Percentiles rank a stretch among this genome's conserved stretches.
Evolutionary conservation across 495 filamentous ascomycete genomes (phyloP).

Genomic region (Friedmanniomyces endolithicus): DNA sequence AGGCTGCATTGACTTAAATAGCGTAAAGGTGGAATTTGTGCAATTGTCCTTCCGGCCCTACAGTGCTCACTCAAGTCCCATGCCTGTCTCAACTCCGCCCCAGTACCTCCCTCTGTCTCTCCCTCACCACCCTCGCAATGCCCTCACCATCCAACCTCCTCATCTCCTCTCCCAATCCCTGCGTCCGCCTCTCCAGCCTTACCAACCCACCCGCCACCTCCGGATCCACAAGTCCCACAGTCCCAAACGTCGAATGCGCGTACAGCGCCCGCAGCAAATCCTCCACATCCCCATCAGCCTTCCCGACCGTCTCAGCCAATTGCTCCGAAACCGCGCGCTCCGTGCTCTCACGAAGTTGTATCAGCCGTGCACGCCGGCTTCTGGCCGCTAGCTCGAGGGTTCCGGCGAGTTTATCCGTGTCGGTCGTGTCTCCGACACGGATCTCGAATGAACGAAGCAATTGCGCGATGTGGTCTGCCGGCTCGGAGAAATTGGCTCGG

Average conservation of each 20-base stretch:
- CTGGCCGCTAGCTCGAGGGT: neutral
- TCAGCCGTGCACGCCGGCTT: neutral
- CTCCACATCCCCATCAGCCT: conserved; percentile 6
- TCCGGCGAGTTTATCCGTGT: neutral
- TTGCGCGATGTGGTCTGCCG: conserved; percentile 12
- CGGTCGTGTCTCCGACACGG: neutral
- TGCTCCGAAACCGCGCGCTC: conserved; percentile 5
- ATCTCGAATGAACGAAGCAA: conserved; percentile 14
- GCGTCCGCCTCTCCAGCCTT: conserved; percentile 7
- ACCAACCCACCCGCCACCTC: neutral
- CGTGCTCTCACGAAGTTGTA: neutral
- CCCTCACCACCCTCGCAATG: neutral
- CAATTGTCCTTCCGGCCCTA: too few relatives aligned
- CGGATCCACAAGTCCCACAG: conserved; percentile 4
- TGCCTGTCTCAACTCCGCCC: neutral
- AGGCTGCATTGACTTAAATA: too few relatives aligned
- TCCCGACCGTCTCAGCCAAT: conserved; percentile 1
- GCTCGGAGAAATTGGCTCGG: conserved; percentile 10
- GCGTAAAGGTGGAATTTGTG: too few relatives aligned
- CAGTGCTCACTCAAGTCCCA: too few relatives aligned
- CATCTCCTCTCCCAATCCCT: conserved; percentile 12
- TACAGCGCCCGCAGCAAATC: conserved; percentile 8
- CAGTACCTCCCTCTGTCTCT: conserved; percentile 1
- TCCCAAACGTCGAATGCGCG: conserved; percentile 1
- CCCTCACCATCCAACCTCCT: conserved; percentile 7